phyloP scores from a whole-genome alignment of 2,329 filamentous ascomycete genomes.

The Aspergillus udagawae region DNA sequence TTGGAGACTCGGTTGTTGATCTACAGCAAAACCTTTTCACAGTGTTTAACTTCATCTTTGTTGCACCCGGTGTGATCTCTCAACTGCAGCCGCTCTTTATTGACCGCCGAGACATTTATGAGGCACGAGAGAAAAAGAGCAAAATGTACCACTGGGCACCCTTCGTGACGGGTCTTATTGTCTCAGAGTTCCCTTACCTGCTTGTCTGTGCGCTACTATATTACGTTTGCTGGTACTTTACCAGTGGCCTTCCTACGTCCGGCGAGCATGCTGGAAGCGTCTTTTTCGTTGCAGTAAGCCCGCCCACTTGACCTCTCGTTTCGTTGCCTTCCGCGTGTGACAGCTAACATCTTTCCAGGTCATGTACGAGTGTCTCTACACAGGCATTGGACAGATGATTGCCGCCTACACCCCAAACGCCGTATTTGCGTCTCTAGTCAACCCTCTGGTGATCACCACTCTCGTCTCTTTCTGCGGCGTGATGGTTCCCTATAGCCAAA shows the following conservation, averaged over 20 bases:
- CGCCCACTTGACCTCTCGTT: no score
- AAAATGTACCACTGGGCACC: conserved; percentile 71
- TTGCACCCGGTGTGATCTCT: conserved; percentile 41
- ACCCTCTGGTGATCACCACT: no score
- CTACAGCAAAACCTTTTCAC: conserved; percentile 73
- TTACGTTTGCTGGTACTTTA: conserved; percentile 70
- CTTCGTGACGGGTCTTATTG: conserved; percentile 64
- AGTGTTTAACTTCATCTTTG: conserved; percentile 58
- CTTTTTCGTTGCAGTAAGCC: no score
- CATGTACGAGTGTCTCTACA: no score
- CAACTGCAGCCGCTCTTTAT: conserved; percentile 64
- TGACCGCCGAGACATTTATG: conserved; percentile 65
- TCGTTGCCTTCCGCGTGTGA: no score
- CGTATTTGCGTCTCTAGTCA: no score
- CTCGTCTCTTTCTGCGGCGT: no score
- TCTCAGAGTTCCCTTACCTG: conserved; percentile 67
- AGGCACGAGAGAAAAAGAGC: conserved; percentile 62
- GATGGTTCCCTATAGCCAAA: no score
- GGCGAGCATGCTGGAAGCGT: no score
- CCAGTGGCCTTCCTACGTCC: conserved; percentile 48
- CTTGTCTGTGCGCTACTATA: conserved; percentile 62
- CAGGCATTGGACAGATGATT: no score
- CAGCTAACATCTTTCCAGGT: no score
- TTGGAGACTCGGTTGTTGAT: conserved; percentile 60
- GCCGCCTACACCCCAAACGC: no score